A percentile compares a stretch with the other conserved stretches of the same genome.
Evolutionary conservation across 2,329 filamentous ascomycete species (phyloP).

Genomic region (Xylaria hypoxylon): DNA sequence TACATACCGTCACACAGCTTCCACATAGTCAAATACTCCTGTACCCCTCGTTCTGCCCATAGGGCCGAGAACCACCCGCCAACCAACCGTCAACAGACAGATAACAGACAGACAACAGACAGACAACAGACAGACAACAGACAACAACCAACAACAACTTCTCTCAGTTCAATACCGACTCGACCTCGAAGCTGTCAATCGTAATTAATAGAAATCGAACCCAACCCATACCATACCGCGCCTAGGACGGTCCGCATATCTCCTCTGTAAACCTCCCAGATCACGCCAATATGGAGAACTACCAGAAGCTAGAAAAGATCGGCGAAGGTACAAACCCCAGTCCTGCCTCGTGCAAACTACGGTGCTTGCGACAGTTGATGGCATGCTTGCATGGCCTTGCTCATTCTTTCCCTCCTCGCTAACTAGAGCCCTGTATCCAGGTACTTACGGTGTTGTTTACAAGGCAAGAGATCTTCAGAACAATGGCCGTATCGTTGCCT

Average conservation of each 20-base stretch:
- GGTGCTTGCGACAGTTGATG: neutral
- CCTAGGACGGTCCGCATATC: conserved; percentile 24
- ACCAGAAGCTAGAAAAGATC: conserved; percentile 96
- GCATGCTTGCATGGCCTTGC: neutral
- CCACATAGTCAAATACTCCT: conserved; percentile 6
- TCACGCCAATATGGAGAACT: conserved; percentile 80
- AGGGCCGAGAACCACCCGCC: conserved; percentile 28
- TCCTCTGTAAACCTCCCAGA: conserved; percentile 19
- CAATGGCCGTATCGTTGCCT: conserved; percentile 84
- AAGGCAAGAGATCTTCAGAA: conserved; percentile 89
- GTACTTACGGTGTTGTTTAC: conserved; percentile 95
- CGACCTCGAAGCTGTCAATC: neutral
- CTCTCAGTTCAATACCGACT: neutral
- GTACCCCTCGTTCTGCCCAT: conserved; percentile 29
- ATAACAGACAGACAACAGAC: neutral
- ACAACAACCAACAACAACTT: conserved; percentile 11
- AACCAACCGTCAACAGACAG: conserved; percentile 5
- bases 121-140: neutral
- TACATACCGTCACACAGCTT: conserved; percentile 15
- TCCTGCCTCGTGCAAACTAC: conserved; percentile 3
- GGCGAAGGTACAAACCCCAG: conserved; percentile 76
- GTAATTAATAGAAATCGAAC: neutral
- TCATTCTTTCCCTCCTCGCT: conserved; percentile 13
- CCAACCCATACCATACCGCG: neutral
- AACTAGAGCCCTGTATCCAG: conserved; percentile 57